Evolutionary conservation across 495 filamentous ascomycete genomes (phyloP).

Genomic region (Talaromyces proteolyticus): DNA sequence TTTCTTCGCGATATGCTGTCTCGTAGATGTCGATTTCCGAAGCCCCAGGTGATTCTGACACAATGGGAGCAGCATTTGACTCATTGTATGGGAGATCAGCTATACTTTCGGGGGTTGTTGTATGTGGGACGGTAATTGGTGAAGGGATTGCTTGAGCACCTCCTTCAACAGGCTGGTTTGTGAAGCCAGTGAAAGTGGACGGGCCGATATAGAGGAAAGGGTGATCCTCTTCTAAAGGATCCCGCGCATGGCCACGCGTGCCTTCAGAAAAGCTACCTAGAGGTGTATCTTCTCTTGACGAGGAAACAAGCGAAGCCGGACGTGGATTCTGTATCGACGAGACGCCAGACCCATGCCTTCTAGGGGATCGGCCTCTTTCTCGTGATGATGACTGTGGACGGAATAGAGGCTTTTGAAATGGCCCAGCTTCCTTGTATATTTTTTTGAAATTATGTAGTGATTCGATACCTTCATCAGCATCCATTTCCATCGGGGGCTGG

Average conservation of each 20-base stretch:
- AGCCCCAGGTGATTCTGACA: constrained; percentile 77
- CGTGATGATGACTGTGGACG: constrained; percentile 6
- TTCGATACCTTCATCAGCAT: constrained; percentile 32
- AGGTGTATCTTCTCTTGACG: constrained; percentile 30
- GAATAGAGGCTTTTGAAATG: too few species aligned
- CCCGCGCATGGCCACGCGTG: constrained; percentile 59
- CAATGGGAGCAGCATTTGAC: constrained; percentile 25
- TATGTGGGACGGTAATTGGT: constrained; percentile 13
- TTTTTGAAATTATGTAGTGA: constrained; percentile 27
- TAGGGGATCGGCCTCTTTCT: constrained; percentile 11
- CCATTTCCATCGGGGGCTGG: constrained; percentile 51
- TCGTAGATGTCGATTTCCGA: constrained; percentile 86
- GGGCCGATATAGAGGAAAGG: constrained; percentile 72
- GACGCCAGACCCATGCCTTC: constrained; percentile 15
- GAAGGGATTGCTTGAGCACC: constrained; percentile 23
- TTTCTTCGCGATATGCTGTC: constrained; percentile 74
- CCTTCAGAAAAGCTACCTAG: constrained; percentile 31
- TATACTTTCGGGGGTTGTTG: constrained; percentile 6
- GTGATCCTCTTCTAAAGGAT: constrained; percentile 54
- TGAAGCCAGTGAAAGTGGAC: constrained; percentile 32
- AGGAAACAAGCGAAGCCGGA: constrained; percentile 20
- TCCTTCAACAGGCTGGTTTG: constrained; percentile 9
- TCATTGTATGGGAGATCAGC: constrained; percentile 3
- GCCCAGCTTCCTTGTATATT: constrained; percentile 29
- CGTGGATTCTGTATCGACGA: constrained; percentile 13